Conservation (phyloP, 1,139 yeast species). For the Geotrichum klebahnii region DNA sequence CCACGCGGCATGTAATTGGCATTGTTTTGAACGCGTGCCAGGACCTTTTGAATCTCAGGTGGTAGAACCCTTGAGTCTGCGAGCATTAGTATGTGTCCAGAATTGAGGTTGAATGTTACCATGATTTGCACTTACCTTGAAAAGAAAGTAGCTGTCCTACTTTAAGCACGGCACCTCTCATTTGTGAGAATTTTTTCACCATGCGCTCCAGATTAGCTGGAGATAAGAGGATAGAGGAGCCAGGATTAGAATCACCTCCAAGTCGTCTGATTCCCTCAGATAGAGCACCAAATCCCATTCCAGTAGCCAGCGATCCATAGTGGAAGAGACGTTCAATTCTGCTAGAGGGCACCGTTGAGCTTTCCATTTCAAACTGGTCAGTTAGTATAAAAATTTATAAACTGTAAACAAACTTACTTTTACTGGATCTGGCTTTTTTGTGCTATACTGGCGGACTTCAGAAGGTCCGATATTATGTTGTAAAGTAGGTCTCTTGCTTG, state of each 20-base stretch:
- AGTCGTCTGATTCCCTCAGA: constrained; percentile 70
- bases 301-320: constrained; percentile 89
- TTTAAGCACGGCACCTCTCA: constrained; percentile 98
- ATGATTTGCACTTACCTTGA: constrained; percentile 47
- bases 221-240: constrained; percentile 56
- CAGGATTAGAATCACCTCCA: constrained; percentile 43
- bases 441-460: constrained; percentile 14
- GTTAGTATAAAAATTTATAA: neutral
- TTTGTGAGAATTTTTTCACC: constrained; percentile 80
- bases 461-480: neutral
- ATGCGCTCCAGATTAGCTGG: constrained; percentile 82
- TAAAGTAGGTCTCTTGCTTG: constrained; percentile 7
- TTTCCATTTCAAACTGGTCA: constrained; percentile 47
- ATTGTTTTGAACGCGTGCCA: constrained; percentile 81
- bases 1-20: constrained; percentile 96
- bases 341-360: constrained; percentile 78
- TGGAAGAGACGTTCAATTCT: constrained; percentile 84
- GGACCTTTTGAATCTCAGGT: constrained; percentile 72
- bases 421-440: constrained; percentile 16
- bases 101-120: neutral
- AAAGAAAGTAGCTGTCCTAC: constrained; percentile 93
- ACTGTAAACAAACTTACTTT: neutral
- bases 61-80: constrained; percentile 71
- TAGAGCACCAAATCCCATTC: constrained; percentile 82
- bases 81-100: neutral